Conservation (phyloP, 179 eudicot genomes). For the Amaranthus tricolor region DNA sequence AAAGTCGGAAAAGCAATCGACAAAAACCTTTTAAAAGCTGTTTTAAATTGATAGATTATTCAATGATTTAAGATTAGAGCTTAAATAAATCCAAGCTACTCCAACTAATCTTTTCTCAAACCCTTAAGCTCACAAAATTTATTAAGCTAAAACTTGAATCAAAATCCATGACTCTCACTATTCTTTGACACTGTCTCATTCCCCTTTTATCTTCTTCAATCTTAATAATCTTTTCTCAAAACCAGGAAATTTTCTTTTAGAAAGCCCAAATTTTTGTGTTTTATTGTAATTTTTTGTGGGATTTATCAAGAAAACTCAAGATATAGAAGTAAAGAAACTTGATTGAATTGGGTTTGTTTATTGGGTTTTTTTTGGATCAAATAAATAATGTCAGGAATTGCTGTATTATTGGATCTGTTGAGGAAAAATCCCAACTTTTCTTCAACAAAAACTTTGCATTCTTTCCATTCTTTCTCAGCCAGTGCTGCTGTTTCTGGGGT, state of each 20-base stretch:
- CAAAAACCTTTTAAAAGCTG: slow-evolving; percentile 1
- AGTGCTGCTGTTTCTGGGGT: slow-evolving; percentile 49
- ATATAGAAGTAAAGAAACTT: background rate
- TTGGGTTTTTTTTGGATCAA: background rate
- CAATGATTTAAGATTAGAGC: background rate
- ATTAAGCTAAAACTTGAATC: background rate
- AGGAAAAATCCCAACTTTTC: slow-evolving; percentile 50
- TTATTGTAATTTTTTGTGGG: background rate
- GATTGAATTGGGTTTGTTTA: slow-evolving; percentile 18
- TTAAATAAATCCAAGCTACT: background rate
- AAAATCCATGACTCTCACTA: slow-evolving; percentile 1
- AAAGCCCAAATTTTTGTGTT: background rate
- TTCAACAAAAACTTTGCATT: slow-evolving; percentile 40
- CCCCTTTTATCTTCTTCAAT: background rate
- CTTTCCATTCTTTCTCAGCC: slow-evolving; percentile 49
- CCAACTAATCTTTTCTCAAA: background rate
- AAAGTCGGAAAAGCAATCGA: background rate
- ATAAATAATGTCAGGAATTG: slow-evolving; percentile 54
- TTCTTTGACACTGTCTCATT: background rate
- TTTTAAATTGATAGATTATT: background rate
- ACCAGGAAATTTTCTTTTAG: background rate
- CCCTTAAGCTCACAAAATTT: background rate
- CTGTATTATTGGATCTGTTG: slow-evolving; percentile 51
- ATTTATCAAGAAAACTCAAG: slow-evolving; percentile 1
- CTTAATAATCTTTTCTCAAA: background rate